Evolutionary conservation across 306 rosid genomes (phyloP), one percentile per base, ranked within the genome.

Genomic region (Sindora glabra): DNA sequence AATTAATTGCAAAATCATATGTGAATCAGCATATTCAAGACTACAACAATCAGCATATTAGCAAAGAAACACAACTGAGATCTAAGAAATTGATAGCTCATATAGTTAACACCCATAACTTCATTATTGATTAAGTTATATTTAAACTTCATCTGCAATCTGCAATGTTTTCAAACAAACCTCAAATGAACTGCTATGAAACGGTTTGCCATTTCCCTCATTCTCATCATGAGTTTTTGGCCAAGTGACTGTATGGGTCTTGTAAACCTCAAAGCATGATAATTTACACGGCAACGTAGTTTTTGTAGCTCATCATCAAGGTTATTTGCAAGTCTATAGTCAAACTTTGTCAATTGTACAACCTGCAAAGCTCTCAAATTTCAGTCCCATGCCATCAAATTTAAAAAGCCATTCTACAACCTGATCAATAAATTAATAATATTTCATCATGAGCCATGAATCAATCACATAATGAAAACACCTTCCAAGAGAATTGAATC

Each of bases 181-280:
- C 98, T 88, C 81, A 91, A 74, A 81, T 91, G 98, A 48, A 91
- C 83, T 69, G 95, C 86, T 68, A 88, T 80, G 77, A 85, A 91
- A 76, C 81, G 84, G 64, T 76, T 76, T 76, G 74, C 76, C 72
- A 72, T 85, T 75, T 56, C 75, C 74, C 82, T 79, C 95, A 91
- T 88, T 71, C 88, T 75, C 63, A 75, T 83, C 38, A 81, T 70
- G 74, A 91, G 78, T 62, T 34, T 66, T 16, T 75, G 70, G 10
- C 98, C 96, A 89, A 83, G 79, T 54, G 44, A 79, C 24, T 64
- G 75, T 65, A 91, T 91, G 15, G 81, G 38, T 26, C 79, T 64
- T 0, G 92, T 79, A 76, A 85, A 91, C 71, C 74, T 75, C 64
- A 91, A 84, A 61, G 95, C 87, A 54, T 88, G 95, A 78, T 87